These are phyloP conservation scores for Talaromyces proteolyticus DNA, from an alignment of 495 filamentous ascomycete species.

Conservation along the genomic window DNA sequence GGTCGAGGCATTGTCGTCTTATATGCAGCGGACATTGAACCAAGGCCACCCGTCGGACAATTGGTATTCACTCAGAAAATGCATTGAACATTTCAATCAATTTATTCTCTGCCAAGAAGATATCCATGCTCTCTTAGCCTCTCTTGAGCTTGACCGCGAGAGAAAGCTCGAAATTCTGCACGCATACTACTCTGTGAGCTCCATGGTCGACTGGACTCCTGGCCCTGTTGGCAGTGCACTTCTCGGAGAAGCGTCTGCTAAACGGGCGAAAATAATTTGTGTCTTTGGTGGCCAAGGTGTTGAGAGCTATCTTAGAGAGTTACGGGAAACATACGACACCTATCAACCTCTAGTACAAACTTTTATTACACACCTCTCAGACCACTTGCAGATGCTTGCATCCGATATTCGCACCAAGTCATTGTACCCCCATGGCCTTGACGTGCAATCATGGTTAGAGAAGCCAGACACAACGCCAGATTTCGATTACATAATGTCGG, in stretches of 20 bases:
- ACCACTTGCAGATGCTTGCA: not conserved
- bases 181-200: not conserved
- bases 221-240: not conserved
- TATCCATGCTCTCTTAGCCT: too few relatives aligned
- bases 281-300: not conserved
- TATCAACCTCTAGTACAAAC: not conserved
- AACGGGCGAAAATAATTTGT: not conserved
- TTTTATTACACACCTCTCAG: not conserved
- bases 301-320: not conserved
- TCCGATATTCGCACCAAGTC: not conserved
- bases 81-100: too few relatives aligned
- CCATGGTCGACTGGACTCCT: not conserved
- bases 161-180: too few relatives aligned
- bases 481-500: conserved; percentile 14
- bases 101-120: too few relatives aligned
- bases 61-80: too few relatives aligned
- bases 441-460: not conserved
- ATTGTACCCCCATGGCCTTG: not conserved
- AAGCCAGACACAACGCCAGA: not conserved
- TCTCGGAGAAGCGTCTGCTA: not conserved
- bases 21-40: too few relatives aligned
- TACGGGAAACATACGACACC: not conserved
- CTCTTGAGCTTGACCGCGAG: too few relatives aligned
- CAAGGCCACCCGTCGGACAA: too few relatives aligned
- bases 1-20: too few relatives aligned